Evolutionary conservation across 108 stramenopile species (phyloP), one percentile per base, ranked within the genome.

Genomic region (Nitzschia sp.): DNA sequence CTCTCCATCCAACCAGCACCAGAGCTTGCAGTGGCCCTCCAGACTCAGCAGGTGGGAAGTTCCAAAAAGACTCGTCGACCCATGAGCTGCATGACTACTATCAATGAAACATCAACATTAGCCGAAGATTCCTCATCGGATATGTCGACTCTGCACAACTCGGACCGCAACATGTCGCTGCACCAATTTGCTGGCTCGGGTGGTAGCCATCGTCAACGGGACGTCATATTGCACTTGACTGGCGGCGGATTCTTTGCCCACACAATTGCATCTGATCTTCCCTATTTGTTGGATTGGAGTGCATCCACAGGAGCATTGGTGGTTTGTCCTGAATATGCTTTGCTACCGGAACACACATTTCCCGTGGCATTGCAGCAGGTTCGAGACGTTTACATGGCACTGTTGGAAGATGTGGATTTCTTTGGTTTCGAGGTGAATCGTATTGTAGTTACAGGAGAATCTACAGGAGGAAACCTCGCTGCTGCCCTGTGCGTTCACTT

Each of bases 171-270:
- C 15, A 39, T 62, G 1, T 62, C 61, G 21, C 61, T 43, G 40
- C 61, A 42, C 1, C 61, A 63, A 26, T 73, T 73, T 68, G 79
- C 69, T 8, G 72, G 65, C 59, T 64, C 67, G 14, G 40, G 50
- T 44, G 64, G 63, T 25, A 42, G 53, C 24, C 62, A 53, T 73
- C 70, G 70, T 50, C 75, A 69, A 65, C 54, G 77, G 14, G 80
- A 93, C 68, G 67, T 93, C 10, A 90, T 93, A 58, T 77, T 93
- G 21, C 92, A 93, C 63, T 65, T 89, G 40, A 89, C 89, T 9
- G 92, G 89, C 0, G 89, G 92, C 10, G 92, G 89, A 0, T 93
- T 86, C 63, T 93, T 90, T 62, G 85, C 86, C 6, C 92, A 93
- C 59, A 93, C 85, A 0, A 82, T 90, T 57, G 92, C 89, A 19